phyloP scores from a whole-genome alignment of 2,329 filamentous ascomycete genomes.

The Diplodia intermedia region DNA sequence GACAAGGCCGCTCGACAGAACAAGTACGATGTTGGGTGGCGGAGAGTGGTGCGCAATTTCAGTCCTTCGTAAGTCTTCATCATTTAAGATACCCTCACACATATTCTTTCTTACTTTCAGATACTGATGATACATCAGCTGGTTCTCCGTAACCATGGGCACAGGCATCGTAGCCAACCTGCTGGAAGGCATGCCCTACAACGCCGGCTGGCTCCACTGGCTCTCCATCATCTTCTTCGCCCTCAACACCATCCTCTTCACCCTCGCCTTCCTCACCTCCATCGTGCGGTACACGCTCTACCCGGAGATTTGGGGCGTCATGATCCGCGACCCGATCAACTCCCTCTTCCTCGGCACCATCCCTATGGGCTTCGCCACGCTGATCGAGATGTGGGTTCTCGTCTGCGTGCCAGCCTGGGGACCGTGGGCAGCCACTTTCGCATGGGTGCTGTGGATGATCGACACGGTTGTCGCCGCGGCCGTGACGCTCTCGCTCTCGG shows the following conservation, averaged over 20 bases:
- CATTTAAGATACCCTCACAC: rapidly evolving
- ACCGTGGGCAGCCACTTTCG: constrained; percentile 53
- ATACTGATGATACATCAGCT: constrained; percentile 10
- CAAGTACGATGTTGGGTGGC: constrained; percentile 39
- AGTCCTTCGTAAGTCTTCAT: constrained; percentile 39
- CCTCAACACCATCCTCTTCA: constrained; percentile 64
- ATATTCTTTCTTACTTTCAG: not conserved
- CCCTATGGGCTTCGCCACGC: constrained; percentile 69
- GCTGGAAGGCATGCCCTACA: constrained; percentile 66
- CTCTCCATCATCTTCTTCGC: constrained; percentile 65
- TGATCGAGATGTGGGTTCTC: constrained; percentile 68
- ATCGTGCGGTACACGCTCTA: constrained; percentile 66
- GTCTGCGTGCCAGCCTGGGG: constrained; percentile 65
- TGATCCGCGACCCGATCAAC: constrained; percentile 69
- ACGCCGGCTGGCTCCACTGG: constrained; percentile 61
- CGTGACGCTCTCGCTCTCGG: constrained; percentile 59
- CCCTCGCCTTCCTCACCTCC: constrained; percentile 59
- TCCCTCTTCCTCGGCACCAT: constrained; percentile 69
- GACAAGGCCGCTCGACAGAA: not conserved
- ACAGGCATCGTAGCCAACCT: constrained; percentile 70
- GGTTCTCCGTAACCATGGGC: constrained; percentile 56
- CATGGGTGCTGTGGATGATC: constrained; percentile 56
- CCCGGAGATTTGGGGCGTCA: constrained; percentile 66
- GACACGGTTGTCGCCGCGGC: constrained; percentile 49
- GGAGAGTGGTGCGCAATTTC: constrained; percentile 47